Base-by-base conservation (phyloP, 192 early-diverging fungal genomes). In the Rhizophagus sp. region DNA sequence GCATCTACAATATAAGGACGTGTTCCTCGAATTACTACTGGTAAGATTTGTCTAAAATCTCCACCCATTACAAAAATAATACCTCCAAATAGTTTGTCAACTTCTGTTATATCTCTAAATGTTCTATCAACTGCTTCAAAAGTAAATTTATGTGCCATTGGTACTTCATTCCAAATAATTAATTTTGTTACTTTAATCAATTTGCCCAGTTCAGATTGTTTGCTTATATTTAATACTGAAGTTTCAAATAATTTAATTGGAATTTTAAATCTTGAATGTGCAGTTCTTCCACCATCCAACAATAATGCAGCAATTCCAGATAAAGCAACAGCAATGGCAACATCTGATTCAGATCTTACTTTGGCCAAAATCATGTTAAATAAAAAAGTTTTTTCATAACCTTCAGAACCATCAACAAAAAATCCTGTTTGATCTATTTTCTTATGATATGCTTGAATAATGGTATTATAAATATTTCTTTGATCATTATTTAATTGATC, bases 131-230 rank as follows among this genome's bases (percentile, higher is more conserved):
- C 82, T 7, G 79, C 68, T 36, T 85, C 75, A 75, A 81, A 70
- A 1, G 64, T 24, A 71, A 78, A 39, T 1, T 41, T n/a, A 57
- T 78, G 67, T 2, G 49, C 65, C 81, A 82, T 86, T 25, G 81
- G 74, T 12, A 76, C 75, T 80, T 87, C 83, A 72, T 84, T 82
- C 83, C 85, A 87, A 33, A 87, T 33, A 5, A 87, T 78, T 1
- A 67, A 15, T 2, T 71, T 52, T 5, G 83, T 70, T 0, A 15
- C 15, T 1, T 22, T 3, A 50, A 81, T 49, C 65, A 17, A 39
- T 0, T 36, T 27, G 0, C 80, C 81, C 4, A 73, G 24, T 5
- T 62, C 27, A 22, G 25, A 25, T 2, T 19, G 19, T 4, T 33
- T n/a, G 1, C 30, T 15, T 10, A 86, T 80, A 47, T 73, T 25